Evolutionary conservation across 495 filamentous ascomycete species (phyloP).

Genomic region (Immersiella caudata): DNA sequence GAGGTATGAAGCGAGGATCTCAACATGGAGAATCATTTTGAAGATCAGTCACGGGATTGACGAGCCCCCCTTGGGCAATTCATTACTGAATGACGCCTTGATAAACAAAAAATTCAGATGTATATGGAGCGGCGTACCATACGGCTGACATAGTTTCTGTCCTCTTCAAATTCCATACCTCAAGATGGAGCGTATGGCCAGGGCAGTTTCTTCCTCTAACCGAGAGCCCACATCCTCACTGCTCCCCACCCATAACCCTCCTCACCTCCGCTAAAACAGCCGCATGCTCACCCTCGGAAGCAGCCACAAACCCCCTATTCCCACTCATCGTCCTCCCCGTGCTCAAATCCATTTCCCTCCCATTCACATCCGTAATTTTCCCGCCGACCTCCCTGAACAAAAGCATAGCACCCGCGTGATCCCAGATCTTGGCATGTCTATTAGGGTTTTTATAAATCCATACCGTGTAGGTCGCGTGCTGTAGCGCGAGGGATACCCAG

Average conservation of each 20-base stretch:
- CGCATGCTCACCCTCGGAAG: conserved; percentile 28
- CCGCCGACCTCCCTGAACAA: conserved; percentile 68
- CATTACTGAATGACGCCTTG: too few species aligned
- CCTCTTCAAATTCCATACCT: too few species aligned
- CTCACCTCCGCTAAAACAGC: conserved; percentile 40
- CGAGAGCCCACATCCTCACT: too few species aligned
- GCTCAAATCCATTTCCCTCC: conserved; percentile 53
- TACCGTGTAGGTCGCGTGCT: conserved; percentile 61
- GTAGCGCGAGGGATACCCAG: conserved; percentile 63
- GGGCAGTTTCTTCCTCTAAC: too few species aligned
- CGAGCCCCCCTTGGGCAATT: too few species aligned
- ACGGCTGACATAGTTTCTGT: too few species aligned
- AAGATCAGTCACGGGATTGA: too few species aligned
- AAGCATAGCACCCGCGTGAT: conserved; percentile 71
- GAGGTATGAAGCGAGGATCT: too few species aligned
- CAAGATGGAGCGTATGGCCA: too few species aligned
- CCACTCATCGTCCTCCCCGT: conserved; percentile 47
- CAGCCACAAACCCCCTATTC: conserved; percentile 56
- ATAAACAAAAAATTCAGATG: too few species aligned
- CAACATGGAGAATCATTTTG: too few species aligned
- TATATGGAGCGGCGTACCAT: too few species aligned
- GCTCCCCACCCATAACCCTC: neutral
- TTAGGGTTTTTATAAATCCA: conserved; percentile 60
- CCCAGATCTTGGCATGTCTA: conserved; percentile 68
- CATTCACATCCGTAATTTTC: conserved; percentile 63